A percentile compares a stretch with the other conserved stretches of the same genome.
Evolutionary conservation across 2,329 filamentous ascomycete genomes (phyloP).

Genomic region (Alternaria novae-zelandiae): DNA sequence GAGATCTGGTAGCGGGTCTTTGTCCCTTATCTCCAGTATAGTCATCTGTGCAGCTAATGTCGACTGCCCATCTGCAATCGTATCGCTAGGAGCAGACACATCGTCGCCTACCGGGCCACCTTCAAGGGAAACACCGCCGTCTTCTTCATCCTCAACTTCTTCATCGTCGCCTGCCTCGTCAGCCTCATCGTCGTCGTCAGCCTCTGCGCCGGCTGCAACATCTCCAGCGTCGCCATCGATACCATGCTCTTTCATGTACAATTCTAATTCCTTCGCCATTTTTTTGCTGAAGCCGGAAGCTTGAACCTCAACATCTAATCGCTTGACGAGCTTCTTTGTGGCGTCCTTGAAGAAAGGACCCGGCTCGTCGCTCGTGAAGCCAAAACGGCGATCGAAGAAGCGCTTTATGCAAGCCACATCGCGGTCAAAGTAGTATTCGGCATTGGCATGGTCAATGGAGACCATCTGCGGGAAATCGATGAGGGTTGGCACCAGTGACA

Average conservation of each 20-base stretch:
- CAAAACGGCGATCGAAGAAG: constrained; percentile 88
- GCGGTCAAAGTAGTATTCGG: constrained; percentile 96
- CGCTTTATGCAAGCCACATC: constrained; percentile 95
- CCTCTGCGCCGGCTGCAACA: constrained; percentile 31
- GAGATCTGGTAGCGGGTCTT: constrained; percentile 42
- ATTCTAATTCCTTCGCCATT: constrained; percentile 92
- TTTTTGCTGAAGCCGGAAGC: constrained; percentile 96
- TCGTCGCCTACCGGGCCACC: constrained; percentile 8
- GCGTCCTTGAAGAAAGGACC: constrained; percentile 88
- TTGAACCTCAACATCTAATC: constrained; percentile 86
- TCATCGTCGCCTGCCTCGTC: neutral
- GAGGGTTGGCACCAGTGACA: constrained; percentile 76
- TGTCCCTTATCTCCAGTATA: constrained; percentile 46
- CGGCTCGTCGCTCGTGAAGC: constrained; percentile 79
- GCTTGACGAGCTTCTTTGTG: constrained; percentile 71
- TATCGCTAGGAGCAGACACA: neutral
- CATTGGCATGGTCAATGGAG: constrained; percentile 90
- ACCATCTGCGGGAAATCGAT: constrained; percentile 99
- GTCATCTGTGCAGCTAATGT: constrained; percentile 42
- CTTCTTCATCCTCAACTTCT: constrained; percentile 10
- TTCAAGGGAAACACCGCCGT: constrained; percentile 4
- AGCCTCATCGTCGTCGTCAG: constrained; percentile 16
- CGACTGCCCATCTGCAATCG: constrained; percentile 1
- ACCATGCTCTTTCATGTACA: constrained; percentile 79
- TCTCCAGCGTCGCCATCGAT: constrained; percentile 60